Base-by-base conservation (phyloP, 1,284 basidiomycete genomes). In the Lignosus rhinocerotis region DNA sequence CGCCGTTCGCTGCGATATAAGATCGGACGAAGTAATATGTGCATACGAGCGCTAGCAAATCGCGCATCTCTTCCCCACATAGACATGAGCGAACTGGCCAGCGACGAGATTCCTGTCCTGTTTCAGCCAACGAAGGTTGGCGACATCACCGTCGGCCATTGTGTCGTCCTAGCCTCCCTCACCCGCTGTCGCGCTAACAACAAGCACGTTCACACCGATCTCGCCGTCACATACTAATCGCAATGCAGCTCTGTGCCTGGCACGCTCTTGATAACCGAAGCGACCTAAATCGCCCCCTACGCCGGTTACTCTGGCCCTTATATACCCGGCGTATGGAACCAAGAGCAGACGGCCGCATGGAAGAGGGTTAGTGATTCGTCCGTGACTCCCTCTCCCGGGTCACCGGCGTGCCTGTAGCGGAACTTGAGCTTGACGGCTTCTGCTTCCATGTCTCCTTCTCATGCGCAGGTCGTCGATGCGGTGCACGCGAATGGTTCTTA, bases 221-320 rank as follows among this genome's bases (percentile, higher is more conserved):
- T 76, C 6, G 72, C 69, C 38, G 71, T 69, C 12, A 73, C 76
- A 30, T 81, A 84, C 66, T 84, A 84, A 65, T 59, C 69, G 0
- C 82, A 84, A 61, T 72, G 81, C 5, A 78, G 75, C 1, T 70
- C 67, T n/a, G 62, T 62, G 0, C 75, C 76, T 0, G 82, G 81
- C 0, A 77, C 79, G 0, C 66, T 84, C 1, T 66, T 84, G 19
- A 78, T 84, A 51, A 72, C 78, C 1, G 82, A 84, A 66, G 80
- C 72, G 0, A 80, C 77, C 0, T 68, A 76, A 54, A 75, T 84
- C 45, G 70, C 72, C 17, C 58, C 70, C 6, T 66, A 72, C 34
- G 78, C 76, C 0, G 76, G 73, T 11, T 78, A 78, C 5, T 66
- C 67, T 21, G 33, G 31, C 3, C 45, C 61, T 1, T 60, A 78